Evolutionary conservation across 495 filamentous ascomycete species (phyloP), one percentile per base, ranked within the genome.

Genomic region (Penicillium verhagenii): DNA sequence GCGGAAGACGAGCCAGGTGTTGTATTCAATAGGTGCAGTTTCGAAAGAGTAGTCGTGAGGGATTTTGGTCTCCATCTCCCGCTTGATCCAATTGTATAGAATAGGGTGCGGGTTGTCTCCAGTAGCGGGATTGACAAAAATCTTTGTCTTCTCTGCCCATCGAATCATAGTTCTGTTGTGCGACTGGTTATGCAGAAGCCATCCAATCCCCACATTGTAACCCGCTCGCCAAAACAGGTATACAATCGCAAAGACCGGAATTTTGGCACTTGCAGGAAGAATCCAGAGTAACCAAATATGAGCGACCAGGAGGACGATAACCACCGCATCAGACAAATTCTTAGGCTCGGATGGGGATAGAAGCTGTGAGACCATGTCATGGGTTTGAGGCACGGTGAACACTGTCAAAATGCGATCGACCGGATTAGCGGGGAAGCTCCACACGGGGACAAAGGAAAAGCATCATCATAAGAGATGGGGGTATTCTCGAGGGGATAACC

Each of bases 321-420:
- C 91, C 20, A 88, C 58, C 29, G 84, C 64, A 66, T 98, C 94
- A 55, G 91, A 91, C 37, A 95, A 59, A 63, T 97, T 97, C 76
- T 98, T 98, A 4, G 94, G 92, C 69, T 96, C 85, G 45, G 85
- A 88, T n/a, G 94, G 94, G 51, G 93, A 95, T 56, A 98, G 82
- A 18, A 98, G 82, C 70, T 96, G 94, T 48, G 94, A 95, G 63
- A 98, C 94, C 93, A 97, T 97, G 72, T 98, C 94, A 79, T 96
- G 91, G 39, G 94, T 98, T 58, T 91, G 87, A 42, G 94, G 95
- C 19, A 98, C 94, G 29, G 90, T 89, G 72, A 98, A 98, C 49
- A 94, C 94, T 98, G 59, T 43, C n/a, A n/a, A 21, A 18, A 54
- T 39, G 44, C 42, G 35, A 37, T 21, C 29, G 47, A 50, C 28